A percentile compares a stretch with the other conserved stretches of the same genome.
Conservation (phyloP, 306 rosid genomes). For the Dryas octopetala region DNA sequence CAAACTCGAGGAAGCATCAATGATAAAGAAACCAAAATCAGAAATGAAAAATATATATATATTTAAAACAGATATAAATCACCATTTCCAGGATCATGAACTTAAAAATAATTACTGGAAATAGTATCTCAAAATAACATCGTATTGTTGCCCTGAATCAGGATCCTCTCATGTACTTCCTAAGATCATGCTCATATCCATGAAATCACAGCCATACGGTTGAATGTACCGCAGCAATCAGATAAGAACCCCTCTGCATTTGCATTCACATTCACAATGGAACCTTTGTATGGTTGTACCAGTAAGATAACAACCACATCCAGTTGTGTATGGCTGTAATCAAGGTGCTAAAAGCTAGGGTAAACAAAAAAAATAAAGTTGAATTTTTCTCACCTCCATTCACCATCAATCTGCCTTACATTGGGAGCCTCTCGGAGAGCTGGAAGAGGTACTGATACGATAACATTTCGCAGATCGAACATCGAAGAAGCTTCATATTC, state of each 20-base stretch:
- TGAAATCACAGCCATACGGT: too few species aligned
- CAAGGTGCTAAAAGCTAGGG: slow-evolving; percentile 16
- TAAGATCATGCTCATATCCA: not conserved
- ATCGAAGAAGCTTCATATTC: slow-evolving; percentile 89
- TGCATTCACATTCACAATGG: not conserved
- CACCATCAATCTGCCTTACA: slow-evolving; percentile 82
- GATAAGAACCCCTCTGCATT: too few species aligned
- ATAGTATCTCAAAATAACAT: not conserved
- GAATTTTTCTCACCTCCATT: slow-evolving; percentile 64
- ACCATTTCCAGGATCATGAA: not conserved
- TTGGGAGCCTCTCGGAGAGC: slow-evolving; percentile 91
- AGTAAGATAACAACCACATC: too few species aligned
- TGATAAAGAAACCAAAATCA: not conserved
- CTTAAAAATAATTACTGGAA: not conserved
- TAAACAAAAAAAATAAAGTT: not conserved
- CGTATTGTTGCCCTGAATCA: not conserved
- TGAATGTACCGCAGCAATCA: too few species aligned
- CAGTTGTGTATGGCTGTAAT: too few species aligned
- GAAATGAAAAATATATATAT: too few species aligned
- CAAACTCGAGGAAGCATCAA: not conserved
- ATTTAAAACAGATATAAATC: not conserved
- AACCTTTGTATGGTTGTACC: not conserved
- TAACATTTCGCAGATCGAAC: slow-evolving; percentile 73
- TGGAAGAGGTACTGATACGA: slow-evolving; percentile 86
- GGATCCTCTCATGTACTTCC: not conserved